Base-by-base conservation (phyloP, 495 filamentous ascomycete genomes). In the Hypoxylon subgilvum region DNA sequence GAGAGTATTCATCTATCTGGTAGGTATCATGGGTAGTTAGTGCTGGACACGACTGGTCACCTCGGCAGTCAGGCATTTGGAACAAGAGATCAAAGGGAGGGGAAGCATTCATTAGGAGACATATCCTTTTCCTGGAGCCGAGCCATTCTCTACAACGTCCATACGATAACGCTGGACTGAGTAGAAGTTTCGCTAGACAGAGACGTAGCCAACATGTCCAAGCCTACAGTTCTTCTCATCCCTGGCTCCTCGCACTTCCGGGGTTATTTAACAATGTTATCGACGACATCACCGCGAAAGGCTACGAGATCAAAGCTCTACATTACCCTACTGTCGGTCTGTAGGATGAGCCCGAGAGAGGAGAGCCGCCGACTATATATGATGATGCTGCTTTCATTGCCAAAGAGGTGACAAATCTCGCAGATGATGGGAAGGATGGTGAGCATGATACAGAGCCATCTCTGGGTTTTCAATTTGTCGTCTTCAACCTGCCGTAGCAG, bases 221-320 rank as follows among this genome's bases (percentile, higher is more conserved):
- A 72, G 30, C 76, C 73, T 0, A 64, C 68, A 6, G 68, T 79
- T 14, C 39, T 78, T 32, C 53, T 78, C n/a, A 61, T 73, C 13
- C 68, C 75, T 0, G 75, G 76, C 41, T 74, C 76, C 13, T 78
- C 53, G 61, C 43, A 1, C 49, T 42, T n/a, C 61, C 69, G 10
- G 35, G 38, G 2, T 14, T 67, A 25, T 80, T 75, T 49, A 44
- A 68, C 12, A 47, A 60, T 8, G 40, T 77, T 7, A 35, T 70
- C 28, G 38, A 58, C 3, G 41, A 50, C 6, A 22, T 78, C 13
- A 34, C 51, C 5, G 52, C 46, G 0, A 53, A 62, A 28, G 74
- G 72, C 18, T 68, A 65, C 23, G 60, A 65, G 13, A 63, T 69
- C 7, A 67, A 39, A 22, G 67, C 21, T 4, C 10, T 69, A 9